These are phyloP conservation scores for Neopestalotiopsis rosae DNA, from an alignment of 2,329 filamentous ascomycete species.

Conservation along the genomic window DNA sequence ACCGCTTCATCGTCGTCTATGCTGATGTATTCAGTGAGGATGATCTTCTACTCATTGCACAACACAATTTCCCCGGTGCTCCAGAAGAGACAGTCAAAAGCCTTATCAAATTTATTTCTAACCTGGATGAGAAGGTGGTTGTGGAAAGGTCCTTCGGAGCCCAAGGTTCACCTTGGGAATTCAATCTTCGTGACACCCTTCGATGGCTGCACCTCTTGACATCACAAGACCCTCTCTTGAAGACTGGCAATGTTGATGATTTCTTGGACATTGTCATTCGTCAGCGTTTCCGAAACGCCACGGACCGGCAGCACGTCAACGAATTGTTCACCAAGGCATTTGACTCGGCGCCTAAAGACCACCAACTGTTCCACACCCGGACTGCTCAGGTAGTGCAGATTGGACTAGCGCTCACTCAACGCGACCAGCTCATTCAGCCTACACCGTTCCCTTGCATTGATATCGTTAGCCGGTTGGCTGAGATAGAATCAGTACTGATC, in stretches of 20 bases:
- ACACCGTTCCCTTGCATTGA: conserved; percentile 57
- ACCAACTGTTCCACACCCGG: conserved; percentile 75
- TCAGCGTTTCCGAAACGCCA: conserved; percentile 81
- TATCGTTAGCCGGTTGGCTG: conserved; percentile 63
- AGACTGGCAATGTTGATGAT: conserved; percentile 66
- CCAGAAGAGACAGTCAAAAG: conserved; percentile 62
- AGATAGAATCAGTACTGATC: conserved; percentile 85
- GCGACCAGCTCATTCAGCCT: conserved; percentile 61
- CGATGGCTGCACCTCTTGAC: conserved; percentile 82
- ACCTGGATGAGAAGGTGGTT: conserved; percentile 75
- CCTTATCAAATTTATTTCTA: conserved; percentile 80
- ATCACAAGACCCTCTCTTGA: conserved; percentile 64
- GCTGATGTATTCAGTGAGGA: conserved; percentile 85
- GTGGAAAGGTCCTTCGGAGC: conserved; percentile 62
- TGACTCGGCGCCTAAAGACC: conserved; percentile 52
- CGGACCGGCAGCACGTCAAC: conserved; percentile 70
- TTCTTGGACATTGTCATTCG: conserved; percentile 83
- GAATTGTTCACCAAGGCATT: conserved; percentile 72
- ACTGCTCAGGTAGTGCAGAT: conserved; percentile 74
- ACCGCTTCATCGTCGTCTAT: conserved; percentile 97
- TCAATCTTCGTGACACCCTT: conserved; percentile 89
- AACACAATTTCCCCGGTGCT: conserved; percentile 74
- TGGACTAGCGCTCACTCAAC: conserved; percentile 73
- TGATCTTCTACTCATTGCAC: conserved; percentile 83
- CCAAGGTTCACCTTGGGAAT: conserved; percentile 87